Evolutionary conservation across 306 rosid species (phyloP).

Genomic region (Castanea mollissima): DNA sequence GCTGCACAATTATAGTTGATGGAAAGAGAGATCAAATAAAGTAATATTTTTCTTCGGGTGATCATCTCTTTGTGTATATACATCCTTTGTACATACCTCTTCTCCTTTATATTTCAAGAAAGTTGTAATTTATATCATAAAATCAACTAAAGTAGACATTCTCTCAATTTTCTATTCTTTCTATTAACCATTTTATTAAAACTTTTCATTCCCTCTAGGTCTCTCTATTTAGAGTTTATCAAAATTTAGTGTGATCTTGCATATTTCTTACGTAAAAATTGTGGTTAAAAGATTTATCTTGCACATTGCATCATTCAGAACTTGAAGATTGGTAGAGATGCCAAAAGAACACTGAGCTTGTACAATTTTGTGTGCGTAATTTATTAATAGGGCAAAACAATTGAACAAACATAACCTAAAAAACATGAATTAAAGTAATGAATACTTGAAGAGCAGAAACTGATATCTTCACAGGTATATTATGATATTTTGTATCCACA

Average conservation of each 20-base stretch:
- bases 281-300: not conserved
- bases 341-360: not conserved
- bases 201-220: too few species aligned
- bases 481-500: constrained; percentile 65
- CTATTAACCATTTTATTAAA: too few species aligned
- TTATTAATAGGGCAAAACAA: not conserved
- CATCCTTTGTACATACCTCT: too few species aligned
- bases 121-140: too few species aligned
- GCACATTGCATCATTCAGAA: not conserved
- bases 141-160: too few species aligned
- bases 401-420: not conserved
- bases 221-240: not conserved
- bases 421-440: not conserved
- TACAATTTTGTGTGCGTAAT: not conserved
- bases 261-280: not conserved
- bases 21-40: too few species aligned
- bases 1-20: too few species aligned
- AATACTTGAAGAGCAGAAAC: not conserved
- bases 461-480: constrained; percentile 64
- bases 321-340: not conserved
- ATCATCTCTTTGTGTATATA: too few species aligned
- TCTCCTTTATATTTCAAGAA: too few species aligned
- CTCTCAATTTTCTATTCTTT: too few species aligned
- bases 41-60: too few species aligned
- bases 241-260: not conserved